These are phyloP conservation scores for Spongospora subterranea DNA, from an alignment of 208 protist species.

Conservation along the genomic window DNA sequence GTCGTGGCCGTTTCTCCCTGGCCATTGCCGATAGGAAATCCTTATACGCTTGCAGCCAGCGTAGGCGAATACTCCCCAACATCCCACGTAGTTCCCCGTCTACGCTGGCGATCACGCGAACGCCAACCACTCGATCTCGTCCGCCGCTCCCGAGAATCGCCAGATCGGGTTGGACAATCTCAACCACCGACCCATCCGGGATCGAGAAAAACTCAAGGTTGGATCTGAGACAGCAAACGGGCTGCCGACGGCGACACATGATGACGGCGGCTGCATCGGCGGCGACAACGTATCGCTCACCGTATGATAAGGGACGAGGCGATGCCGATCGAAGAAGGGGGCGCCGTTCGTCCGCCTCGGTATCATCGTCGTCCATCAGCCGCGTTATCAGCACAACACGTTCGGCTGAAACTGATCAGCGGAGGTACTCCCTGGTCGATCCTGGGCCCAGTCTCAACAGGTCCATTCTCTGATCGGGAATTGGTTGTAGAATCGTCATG, in stretches of 20 bases:
- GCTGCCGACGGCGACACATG: slow-evolving; percentile 29
- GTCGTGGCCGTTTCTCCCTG: too few relatives aligned
- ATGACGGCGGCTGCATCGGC: neutral
- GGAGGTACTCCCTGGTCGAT: too few relatives aligned
- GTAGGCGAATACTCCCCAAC: neutral
- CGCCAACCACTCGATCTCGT: slow-evolving; percentile 2
- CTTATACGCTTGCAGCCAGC: neutral
- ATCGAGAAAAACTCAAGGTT: neutral
- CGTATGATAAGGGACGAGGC: neutral
- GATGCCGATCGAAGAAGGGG: slow-evolving; percentile 6
- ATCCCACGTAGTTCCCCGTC: neutral
- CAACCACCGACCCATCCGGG: neutral
- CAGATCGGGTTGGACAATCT: neutral
- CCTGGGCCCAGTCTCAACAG: too few relatives aligned
- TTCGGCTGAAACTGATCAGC: too few relatives aligned
- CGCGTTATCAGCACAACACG: neutral
- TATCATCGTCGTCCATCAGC: neutral
- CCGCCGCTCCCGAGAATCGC: neutral
- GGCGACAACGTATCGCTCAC: neutral
- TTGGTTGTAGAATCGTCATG: too few relatives aligned
- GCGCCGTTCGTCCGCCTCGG: neutral
- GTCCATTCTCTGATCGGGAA: too few relatives aligned
- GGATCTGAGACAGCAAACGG: neutral
- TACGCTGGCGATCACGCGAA: neutral
- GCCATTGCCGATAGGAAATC: neutral